Conservation (phyloP, 2,329 filamentous ascomycete genomes). For the Graphiopsis chlorocephala region DNA sequence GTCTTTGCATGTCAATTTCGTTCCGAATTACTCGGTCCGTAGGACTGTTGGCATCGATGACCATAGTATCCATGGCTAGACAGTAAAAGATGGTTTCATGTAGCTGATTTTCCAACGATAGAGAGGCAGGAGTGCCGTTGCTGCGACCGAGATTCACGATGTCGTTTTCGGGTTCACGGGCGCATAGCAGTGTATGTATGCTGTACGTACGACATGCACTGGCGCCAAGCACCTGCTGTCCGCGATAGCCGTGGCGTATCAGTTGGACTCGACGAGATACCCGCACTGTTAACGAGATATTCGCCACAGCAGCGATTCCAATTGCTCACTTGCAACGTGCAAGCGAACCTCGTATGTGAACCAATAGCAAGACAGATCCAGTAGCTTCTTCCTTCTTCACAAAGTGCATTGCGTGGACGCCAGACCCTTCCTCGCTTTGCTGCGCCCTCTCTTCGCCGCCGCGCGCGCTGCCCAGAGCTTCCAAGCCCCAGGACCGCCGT, state of each 20-base stretch:
- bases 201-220: not conserved
- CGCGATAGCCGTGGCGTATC: not conserved
- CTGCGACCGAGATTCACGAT: not conserved
- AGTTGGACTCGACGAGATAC: not conserved
- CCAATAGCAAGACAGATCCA: not conserved
- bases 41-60: not conserved
- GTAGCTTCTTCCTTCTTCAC: not conserved
- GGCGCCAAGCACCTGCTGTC: not conserved
- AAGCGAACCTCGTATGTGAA: not conserved
- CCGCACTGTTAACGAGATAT: no score
- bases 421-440: not conserved
- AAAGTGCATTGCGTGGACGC: slow-evolving; percentile 4
- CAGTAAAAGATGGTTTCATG: not conserved
- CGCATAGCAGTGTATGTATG: not conserved
- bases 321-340: not conserved
- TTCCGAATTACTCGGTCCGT: not conserved
- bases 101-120: not conserved
- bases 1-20: not conserved
- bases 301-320: not conserved
- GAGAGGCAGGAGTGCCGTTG: not conserved
- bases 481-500: not conserved
- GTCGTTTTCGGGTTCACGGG: not conserved
- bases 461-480: slow-evolving; percentile 7
- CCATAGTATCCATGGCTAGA: not conserved
- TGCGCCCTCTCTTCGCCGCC: slow-evolving; percentile 8